phyloP scores from a whole-genome alignment of 1,284 basidiomycete species.

The Cerrena zonata region DNA sequence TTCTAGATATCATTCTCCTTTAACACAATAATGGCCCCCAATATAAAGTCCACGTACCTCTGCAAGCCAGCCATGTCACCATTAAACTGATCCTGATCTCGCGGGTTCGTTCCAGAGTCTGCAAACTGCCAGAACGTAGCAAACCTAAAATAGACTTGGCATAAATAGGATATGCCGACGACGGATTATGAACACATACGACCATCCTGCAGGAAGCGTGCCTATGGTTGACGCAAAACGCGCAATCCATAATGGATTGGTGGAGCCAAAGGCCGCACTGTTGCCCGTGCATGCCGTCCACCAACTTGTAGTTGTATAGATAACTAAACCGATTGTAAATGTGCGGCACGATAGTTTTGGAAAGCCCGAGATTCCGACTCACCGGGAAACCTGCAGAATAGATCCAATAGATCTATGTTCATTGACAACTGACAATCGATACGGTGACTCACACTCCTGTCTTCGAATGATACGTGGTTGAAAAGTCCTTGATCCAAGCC shows the following conservation, averaged over 20 bases:
- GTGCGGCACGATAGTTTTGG: neutral
- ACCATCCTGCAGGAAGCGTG: conserved; percentile 52
- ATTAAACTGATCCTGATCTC: conserved; percentile 53
- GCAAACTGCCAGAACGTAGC: conserved; percentile 63
- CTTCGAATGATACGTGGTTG: conserved; percentile 49
- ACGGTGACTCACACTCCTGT: conserved; percentile 38
- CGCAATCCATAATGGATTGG: conserved; percentile 58
- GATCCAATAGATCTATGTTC: neutral
- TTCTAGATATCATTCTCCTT: neutral
- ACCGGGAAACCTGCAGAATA: conserved; percentile 10
- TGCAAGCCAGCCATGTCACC: conserved; percentile 35
- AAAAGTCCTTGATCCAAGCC: conserved; percentile 57
- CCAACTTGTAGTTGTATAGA: conserved; percentile 64
- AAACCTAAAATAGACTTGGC: conserved; percentile 26
- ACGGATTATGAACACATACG: conserved; percentile 17
- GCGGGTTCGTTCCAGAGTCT: conserved; percentile 45
- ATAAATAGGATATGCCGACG: neutral
- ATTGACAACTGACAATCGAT: neutral
- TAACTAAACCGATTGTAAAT: conserved; percentile 38
- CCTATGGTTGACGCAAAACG: conserved; percentile 44
- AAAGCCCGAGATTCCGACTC: conserved; percentile 2
- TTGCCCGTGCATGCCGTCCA: conserved; percentile 64
- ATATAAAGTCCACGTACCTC: conserved; percentile 16
- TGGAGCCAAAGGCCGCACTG: conserved; percentile 41
- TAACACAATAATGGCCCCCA: neutral